Base-by-base conservation (phyloP, 164 flowering plant species). In the Piper longum region DNA sequence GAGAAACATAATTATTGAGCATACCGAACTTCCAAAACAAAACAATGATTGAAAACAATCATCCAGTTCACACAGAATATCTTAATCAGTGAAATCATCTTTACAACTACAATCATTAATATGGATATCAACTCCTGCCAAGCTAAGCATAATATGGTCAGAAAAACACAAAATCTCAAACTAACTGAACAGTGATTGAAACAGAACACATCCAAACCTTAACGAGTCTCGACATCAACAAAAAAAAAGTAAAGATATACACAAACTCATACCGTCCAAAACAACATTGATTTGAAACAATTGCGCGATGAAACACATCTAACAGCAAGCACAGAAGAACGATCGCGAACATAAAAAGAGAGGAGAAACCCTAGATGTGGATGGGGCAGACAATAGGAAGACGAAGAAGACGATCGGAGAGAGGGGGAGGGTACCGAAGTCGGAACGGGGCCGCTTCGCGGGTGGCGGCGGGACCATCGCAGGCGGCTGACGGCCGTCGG, bases 361-460 rank as follows among this genome's bases (percentile, higher is more conserved):
- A 4, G 56, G 1, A 57, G 39, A 57, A 17, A 18, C 59, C 39
- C 2, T 9, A 57, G 9, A 11, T 17, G 8, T 5, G 9, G 45
- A 60, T 17, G 3, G 12, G 8, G 12, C 12, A 18, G 4, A 42
- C 55, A 8, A 48, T n/a, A 16, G 11, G 36, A 43, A 62, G 36
- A 48, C 1, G 56, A 9, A 41, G 41, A 45, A 43, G 7, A 18
- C 4, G 41, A 40, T 26, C 2, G 64, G 55, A 7, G 42, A 16
- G 41, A 7, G 5, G 2, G 42, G 5, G 41, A 13, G 54, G 41
- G 26, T 69, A 74, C 77, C 77, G 59, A 64, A 74, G 41, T 74
- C 74, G 41, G 74, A 65, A 41, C 77, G 77, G 57, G 77, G 61
- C 40, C 77, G 77, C 57, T 74, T 74, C 17, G 19, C 71, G 36